A percentile compares a stretch with the other conserved stretches of the same genome.
phyloP scores from a whole-genome alignment of 2,329 filamentous ascomycete species.

The Mycogone perniciosa region DNA sequence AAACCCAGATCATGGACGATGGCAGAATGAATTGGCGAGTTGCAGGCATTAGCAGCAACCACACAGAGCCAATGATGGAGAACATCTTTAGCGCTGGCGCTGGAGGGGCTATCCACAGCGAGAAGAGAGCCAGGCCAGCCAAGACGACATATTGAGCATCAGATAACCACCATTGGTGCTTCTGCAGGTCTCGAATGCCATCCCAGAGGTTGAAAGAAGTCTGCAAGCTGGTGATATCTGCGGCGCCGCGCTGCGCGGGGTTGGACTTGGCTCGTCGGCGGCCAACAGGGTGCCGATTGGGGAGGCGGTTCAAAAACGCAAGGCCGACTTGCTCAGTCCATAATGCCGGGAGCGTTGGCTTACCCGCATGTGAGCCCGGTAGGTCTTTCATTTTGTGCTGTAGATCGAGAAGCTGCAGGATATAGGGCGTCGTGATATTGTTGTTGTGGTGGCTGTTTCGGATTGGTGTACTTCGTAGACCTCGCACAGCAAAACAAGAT shows the following conservation, averaged over 20 bases:
- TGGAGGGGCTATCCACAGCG: conserved; percentile 73
- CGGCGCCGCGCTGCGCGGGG: conserved; percentile 24
- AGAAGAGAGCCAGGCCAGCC: conserved; percentile 71
- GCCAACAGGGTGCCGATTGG: conserved; percentile 33
- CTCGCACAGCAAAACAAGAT: conserved; percentile 10
- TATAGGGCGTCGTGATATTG: conserved; percentile 5
- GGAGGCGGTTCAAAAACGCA: conserved; percentile 37
- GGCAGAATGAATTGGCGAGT: conserved; percentile 90
- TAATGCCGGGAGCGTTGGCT: conserved; percentile 35
- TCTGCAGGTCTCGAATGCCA: conserved; percentile 67
- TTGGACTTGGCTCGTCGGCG: conserved; percentile 34
- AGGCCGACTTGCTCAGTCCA: conserved; percentile 37
- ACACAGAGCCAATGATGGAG: conserved; percentile 58
- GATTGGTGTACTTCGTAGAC: no score
- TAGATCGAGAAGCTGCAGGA: background rate
- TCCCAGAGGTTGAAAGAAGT: conserved; percentile 77
- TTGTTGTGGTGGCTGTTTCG: conserved; percentile 3
- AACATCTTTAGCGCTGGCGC: conserved; percentile 73
- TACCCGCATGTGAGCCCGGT: conserved; percentile 30
- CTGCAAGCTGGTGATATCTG: conserved; percentile 69
- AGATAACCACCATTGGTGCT: conserved; percentile 73
- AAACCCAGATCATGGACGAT: conserved; percentile 76
- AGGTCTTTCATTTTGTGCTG: conserved; percentile 33
- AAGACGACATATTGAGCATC: conserved; percentile 81
- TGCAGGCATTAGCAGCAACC: conserved; percentile 71